Conservation (phyloP, 2,329 filamentous ascomycete species). For the Talaromyces sp. region DNA sequence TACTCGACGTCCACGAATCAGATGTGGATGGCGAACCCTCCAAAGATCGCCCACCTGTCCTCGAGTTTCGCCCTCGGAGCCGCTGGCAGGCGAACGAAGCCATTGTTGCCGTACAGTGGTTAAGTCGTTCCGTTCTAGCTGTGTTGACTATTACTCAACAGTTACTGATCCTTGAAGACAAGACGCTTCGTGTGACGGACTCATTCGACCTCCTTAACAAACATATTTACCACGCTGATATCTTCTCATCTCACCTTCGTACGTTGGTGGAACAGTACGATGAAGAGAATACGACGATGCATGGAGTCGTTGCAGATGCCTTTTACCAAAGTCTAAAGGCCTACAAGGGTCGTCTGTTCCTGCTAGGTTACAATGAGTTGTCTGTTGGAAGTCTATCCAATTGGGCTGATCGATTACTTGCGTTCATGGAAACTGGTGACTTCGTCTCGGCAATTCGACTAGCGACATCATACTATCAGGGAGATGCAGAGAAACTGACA, state of each 20-base stretch:
- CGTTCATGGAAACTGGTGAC: constrained; percentile 94
- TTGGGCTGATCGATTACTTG: constrained; percentile 90
- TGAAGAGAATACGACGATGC: constrained; percentile 81
- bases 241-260: constrained; percentile 84
- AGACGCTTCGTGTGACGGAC: constrained; percentile 83
- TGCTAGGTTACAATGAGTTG: constrained; percentile 89
- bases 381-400: constrained; percentile 90
- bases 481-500: constrained; percentile 87
- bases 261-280: constrained; percentile 81
- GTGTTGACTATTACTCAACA: constrained; percentile 92
- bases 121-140: constrained; percentile 85
- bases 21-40: constrained; percentile 54
- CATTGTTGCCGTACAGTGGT: constrained; percentile 94
- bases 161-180: constrained; percentile 86
- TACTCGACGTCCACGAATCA: constrained; percentile 79
- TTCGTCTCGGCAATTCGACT: constrained; percentile 87
- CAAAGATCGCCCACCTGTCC: constrained; percentile 68
- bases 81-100: constrained; percentile 92
- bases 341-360: constrained; percentile 89
- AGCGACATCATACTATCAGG: constrained; percentile 86
- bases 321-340: constrained; percentile 97
- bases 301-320: constrained; percentile 92
- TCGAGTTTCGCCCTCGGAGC: constrained; percentile 76
- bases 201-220: constrained; percentile 88
- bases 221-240: constrained; percentile 84